Evolutionary conservation across 1,139 yeast species (phyloP), one percentile per base, ranked within the genome.

Genomic region (Zygosaccharomyces sapae): DNA sequence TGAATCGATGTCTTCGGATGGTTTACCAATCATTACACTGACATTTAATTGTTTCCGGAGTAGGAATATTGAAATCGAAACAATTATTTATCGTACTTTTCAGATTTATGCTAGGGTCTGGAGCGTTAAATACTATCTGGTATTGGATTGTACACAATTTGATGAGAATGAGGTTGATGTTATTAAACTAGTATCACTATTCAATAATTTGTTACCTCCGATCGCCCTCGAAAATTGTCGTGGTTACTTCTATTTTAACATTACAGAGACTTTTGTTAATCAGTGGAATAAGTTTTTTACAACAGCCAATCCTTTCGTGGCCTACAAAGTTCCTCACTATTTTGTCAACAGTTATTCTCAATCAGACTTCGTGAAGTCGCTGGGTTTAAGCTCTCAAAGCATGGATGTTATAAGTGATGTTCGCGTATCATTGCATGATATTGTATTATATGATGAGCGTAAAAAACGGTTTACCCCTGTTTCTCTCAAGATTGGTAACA

Each of bases 41-140:
- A 77, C 81, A 36, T 71, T 77, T 49, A 62, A 38, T 69, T 73
- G 51, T 65, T 79, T 55, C 63, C 67, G 41, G 59, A 70, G 41
- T 66, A 76, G 22, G 61, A 71, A 72, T 8, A 58, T 72, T 41
- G 86, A 83, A 50, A 67, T 77, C 1, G 83, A 83, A 41, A 68
- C 77, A 7, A 68, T 83, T 38, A 70, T 81, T 8, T 87, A 78
- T 63, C 75, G 83, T 54, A 61, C 83, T 19, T 75, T 86, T 52
- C 92, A 86, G 57, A 75, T 81, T 8, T 78, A 85, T 13, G 76
- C 83, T 48, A 86, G 83, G 59, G 75, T 86, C 43, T 86, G 95
- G 95, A 81, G 81, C 19, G 75, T 79, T 41, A 79, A 79, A 51
- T 87, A 76, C 60, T 77, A 79, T 52, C 51, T 83, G 49, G 76